Evolutionary conservation across 2,329 filamentous ascomycete genomes (phyloP).

Genomic region (Huntiella omanensis): DNA sequence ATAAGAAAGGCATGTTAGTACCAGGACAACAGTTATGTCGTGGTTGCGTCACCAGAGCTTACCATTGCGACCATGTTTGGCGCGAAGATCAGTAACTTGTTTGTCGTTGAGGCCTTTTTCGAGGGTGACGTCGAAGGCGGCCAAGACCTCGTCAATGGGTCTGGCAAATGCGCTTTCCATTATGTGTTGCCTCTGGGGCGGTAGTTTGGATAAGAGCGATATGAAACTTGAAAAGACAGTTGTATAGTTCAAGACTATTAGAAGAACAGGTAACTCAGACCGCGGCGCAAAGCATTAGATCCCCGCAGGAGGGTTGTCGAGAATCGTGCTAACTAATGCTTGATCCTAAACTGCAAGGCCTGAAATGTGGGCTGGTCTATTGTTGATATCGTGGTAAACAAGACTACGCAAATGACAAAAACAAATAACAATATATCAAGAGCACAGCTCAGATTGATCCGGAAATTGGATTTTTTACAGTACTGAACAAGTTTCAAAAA

Average conservation of each 20-base stretch:
- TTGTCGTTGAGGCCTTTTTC: constrained; percentile 35
- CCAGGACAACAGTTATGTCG: background rate
- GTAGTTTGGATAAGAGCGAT: background rate
- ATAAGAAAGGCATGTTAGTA: background rate
- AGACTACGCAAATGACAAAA: too few species aligned
- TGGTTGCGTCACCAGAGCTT: background rate
- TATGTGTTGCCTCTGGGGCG: constrained; percentile 10
- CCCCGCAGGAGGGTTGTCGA: too few species aligned
- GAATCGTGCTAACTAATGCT: background rate
- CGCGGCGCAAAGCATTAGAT: too few species aligned
- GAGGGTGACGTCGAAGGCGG: constrained; percentile 36
- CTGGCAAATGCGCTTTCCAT: constrained; percentile 48
- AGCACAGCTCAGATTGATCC: too few species aligned
- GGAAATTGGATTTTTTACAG: too few species aligned
- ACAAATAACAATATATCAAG: too few species aligned
- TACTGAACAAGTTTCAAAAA: too few species aligned
- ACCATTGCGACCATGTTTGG: constrained; percentile 50
- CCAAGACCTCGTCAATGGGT: constrained; percentile 38
- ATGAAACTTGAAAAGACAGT: constrained; percentile 5
- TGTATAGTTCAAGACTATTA: background rate
- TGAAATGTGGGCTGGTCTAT: background rate
- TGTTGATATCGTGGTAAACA: background rate
- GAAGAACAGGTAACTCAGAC: too few species aligned
- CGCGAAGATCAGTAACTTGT: constrained; percentile 36
- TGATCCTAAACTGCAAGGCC: background rate